Percentiles rank a stretch among this genome's conserved stretches.
phyloP scores from a whole-genome alignment of 495 filamentous ascomycete species.

The Poronia punctata region DNA sequence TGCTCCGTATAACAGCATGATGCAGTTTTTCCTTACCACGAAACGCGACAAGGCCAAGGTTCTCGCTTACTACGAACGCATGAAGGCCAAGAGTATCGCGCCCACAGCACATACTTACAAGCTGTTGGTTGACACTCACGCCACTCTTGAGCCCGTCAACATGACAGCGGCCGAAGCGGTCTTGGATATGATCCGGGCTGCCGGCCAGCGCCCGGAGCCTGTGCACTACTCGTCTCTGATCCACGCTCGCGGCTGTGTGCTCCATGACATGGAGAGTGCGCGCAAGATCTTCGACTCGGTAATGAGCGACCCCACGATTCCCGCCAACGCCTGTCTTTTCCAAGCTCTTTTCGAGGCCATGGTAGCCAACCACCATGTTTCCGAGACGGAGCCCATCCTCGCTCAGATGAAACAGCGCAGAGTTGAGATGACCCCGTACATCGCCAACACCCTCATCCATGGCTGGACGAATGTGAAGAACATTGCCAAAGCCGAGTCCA shows the following conservation, averaged over 20 bases:
- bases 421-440: constrained; percentile 90
- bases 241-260: constrained; percentile 90
- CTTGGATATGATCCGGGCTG: constrained; percentile 65
- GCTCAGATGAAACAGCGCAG: constrained; percentile 60
- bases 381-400: constrained; percentile 66
- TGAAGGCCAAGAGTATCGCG: constrained; percentile 77
- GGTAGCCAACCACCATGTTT: constrained; percentile 85
- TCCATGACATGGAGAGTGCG: constrained; percentile 82
- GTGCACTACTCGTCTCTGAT: constrained; percentile 94
- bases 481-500: constrained; percentile 65
- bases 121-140: constrained; percentile 91
- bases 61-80: constrained; percentile 90
- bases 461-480: constrained; percentile 87
- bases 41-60: constrained; percentile 93
- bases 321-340: constrained; percentile 78
- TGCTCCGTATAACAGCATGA: constrained; percentile 96
- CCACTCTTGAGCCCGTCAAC: constrained; percentile 86
- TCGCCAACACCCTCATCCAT: constrained; percentile 98
- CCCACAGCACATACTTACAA: constrained; percentile 97
- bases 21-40: constrained; percentile 97
- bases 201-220: constrained; percentile 73
- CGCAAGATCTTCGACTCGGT: constrained; percentile 75
- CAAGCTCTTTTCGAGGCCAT: constrained; percentile 93
- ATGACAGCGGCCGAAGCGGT: constrained; percentile 85
- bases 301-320: constrained; percentile 55